Conservation (phyloP, 495 filamentous ascomycete genomes). For the Lasiosphaeriaceae sp. region DNA sequence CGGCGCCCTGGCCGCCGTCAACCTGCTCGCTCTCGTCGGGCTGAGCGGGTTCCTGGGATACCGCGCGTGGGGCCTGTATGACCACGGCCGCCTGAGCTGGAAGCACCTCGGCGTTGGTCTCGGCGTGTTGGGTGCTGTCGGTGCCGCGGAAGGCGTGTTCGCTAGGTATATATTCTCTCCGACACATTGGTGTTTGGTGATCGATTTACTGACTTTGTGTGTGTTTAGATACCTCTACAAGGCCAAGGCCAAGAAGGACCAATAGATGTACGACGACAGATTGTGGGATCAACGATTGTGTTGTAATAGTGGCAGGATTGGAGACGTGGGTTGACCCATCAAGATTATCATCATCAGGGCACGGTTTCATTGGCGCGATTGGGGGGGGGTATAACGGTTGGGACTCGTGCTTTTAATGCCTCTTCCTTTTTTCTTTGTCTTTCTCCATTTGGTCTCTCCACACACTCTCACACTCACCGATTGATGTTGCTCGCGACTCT, state of each 20-base stretch:
- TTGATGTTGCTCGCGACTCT: no score
- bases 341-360: no score
- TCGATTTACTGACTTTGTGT: not conserved
- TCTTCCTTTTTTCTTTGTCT: no score
- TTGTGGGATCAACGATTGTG: not conserved
- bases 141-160: conserved; percentile 39
- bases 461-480: no score
- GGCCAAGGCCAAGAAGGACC: conserved; percentile 33
- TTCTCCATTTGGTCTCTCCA: no score
- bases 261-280: conserved; percentile 13
- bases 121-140: conserved; percentile 39
- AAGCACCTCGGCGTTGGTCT: conserved; percentile 63
- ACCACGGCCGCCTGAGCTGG: conserved; percentile 65
- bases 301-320: not conserved
- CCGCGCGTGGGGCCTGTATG: conserved; percentile 49
- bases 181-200: not conserved
- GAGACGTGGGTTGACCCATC: not conserved
- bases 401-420: no score
- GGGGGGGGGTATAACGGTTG: no score
- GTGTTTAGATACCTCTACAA: conserved; percentile 33
- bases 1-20: conserved; percentile 34
- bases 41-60: conserved; percentile 44
- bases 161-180: conserved; percentile 29
- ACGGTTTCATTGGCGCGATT: no score
- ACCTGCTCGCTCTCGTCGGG: conserved; percentile 40